Percentiles rank a stretch among this genome's conserved stretches.
These are phyloP conservation scores for Friedmanniomyces endolithicus DNA, from an alignment of 495 filamentous ascomycete species.

Conservation along the genomic window DNA sequence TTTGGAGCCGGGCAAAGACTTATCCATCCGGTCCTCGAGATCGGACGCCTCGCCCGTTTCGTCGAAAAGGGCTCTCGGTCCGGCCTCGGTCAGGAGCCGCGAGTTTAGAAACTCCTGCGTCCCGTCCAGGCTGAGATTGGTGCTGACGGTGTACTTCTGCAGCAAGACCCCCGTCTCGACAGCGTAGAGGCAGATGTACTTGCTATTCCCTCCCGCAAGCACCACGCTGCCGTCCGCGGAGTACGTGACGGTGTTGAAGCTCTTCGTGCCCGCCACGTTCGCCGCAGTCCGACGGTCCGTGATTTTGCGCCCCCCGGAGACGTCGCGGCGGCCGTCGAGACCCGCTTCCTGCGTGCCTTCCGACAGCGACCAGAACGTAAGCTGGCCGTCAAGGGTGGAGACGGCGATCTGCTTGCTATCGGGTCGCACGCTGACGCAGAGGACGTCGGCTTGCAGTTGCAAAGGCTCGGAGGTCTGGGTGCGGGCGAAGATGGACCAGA, in stretches of 20 bases:
- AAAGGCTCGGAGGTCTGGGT: conserved; percentile 92
- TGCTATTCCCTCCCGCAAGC: conserved; percentile 85
- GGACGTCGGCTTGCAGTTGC: conserved; percentile 76
- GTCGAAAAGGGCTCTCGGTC: conserved; percentile 69
- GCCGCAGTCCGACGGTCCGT: conserved; percentile 81
- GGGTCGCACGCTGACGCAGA: conserved; percentile 75
- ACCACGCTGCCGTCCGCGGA: conserved; percentile 84
- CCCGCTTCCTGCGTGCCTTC: conserved; percentile 72
- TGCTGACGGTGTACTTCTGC: conserved; percentile 85
- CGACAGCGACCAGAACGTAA: conserved; percentile 88
- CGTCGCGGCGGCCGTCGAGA: conserved; percentile 78
- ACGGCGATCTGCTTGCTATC: conserved; percentile 86
- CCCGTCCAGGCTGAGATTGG: conserved; percentile 86
- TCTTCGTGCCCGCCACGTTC: conserved; percentile 77
- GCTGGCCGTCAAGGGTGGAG: conserved; percentile 80
- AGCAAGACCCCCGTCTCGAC: conserved; percentile 77
- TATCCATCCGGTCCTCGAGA: conserved; percentile 70
- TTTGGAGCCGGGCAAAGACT: conserved; percentile 74
- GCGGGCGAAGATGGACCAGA: conserved; percentile 89
- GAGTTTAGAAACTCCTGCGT: conserved; percentile 96
- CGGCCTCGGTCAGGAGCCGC: conserved; percentile 78
- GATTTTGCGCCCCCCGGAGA: conserved; percentile 80
- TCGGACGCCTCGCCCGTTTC: conserved; percentile 81
- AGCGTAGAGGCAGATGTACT: conserved; percentile 93
- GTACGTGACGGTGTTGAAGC: conserved; percentile 76